Conservation (phyloP, 192 early-diverging fungal species). For the Anaeromyces robustus region DNA sequence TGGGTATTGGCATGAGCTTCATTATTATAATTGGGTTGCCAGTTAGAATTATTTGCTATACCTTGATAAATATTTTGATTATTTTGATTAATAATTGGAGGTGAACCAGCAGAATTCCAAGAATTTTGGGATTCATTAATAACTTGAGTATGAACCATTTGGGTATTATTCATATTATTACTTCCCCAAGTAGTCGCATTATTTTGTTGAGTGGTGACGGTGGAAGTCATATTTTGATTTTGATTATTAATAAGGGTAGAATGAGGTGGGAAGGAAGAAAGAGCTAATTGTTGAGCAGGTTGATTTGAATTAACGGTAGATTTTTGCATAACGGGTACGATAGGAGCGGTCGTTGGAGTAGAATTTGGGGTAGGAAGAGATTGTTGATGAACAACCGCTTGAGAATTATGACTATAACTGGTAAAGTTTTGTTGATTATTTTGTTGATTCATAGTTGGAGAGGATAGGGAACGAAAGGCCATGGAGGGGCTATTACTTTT, state of each 20-base stretch:
- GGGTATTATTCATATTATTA: background rate
- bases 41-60: background rate
- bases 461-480: background rate
- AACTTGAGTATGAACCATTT: background rate
- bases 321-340: background rate
- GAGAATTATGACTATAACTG: background rate
- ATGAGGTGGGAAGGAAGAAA: background rate
- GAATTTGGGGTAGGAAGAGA: background rate
- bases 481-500: background rate
- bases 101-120: background rate
- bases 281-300: background rate
- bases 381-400: background rate
- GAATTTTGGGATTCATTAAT: background rate
- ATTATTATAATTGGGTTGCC: background rate
- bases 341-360: background rate
- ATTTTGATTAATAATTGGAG: background rate
- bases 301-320: background rate
- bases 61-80: background rate
- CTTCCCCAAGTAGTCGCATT: background rate
- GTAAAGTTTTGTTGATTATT: background rate
- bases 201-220: background rate
- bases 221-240: background rate
- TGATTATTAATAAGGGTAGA: background rate
- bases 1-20: background rate
- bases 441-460: background rate